phyloP scores from a whole-genome alignment of 306 rosid species.

The Medicago truncatula region DNA sequence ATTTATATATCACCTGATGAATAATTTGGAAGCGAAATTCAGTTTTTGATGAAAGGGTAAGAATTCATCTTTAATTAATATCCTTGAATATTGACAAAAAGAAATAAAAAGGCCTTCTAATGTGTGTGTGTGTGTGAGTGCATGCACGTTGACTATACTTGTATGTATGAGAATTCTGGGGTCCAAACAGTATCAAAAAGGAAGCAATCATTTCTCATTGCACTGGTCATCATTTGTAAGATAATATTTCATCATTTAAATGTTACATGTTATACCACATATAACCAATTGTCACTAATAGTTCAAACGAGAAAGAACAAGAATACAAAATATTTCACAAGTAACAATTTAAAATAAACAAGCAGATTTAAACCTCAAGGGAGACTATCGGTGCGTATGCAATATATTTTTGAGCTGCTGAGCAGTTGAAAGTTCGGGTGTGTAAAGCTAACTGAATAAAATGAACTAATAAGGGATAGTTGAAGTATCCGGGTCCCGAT shows the following conservation, averaged over 20 bases:
- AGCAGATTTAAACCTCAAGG: slow-evolving; percentile 55
- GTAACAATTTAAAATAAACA: slow-evolving; percentile 36
- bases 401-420: slow-evolving; percentile 68
- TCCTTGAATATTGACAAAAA: slow-evolving; percentile 21
- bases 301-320: slow-evolving; percentile 28
- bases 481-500: slow-evolving; percentile 53
- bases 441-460: slow-evolving; percentile 64
- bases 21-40: slow-evolving; percentile 11
- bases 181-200: slow-evolving; percentile 23
- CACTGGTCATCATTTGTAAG: slow-evolving; percentile 6
- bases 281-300: slow-evolving; percentile 20
- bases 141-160: neutral
- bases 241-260: slow-evolving; percentile 23
- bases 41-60: neutral
- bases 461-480: slow-evolving; percentile 57
- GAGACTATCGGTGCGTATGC: slow-evolving; percentile 79
- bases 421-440: slow-evolving; percentile 69
- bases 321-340: neutral
- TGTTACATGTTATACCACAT: slow-evolving; percentile 32
- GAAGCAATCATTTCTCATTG: slow-evolving; percentile 24
- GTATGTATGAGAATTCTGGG: slow-evolving; percentile 1
- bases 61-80: slow-evolving; percentile 21
- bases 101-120: slow-evolving; percentile 12
- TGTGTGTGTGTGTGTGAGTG: neutral
- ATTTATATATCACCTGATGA: slow-evolving; percentile 3